A percentile compares a stretch with the other conserved stretches of the same genome.
Conservation (phyloP, 2,329 filamentous ascomycete species). For the Fusarium pseudoanthophilum region DNA sequence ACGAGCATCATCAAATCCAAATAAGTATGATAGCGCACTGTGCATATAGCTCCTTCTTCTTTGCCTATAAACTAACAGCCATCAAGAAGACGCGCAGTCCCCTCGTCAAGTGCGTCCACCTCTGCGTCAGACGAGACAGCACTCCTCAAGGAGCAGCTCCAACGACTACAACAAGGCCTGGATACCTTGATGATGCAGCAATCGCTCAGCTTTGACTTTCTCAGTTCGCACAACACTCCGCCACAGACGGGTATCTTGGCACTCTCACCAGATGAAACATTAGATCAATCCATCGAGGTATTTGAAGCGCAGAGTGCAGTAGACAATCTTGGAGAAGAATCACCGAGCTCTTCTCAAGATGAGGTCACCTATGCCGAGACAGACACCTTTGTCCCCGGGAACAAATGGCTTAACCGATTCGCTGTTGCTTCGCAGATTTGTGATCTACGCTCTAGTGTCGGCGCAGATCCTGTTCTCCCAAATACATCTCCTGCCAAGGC, state of each 20-base stretch:
- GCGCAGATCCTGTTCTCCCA: not conserved
- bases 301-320: not conserved
- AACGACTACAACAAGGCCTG: not conserved
- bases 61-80: not conserved
- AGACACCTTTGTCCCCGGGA: not conserved
- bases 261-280: not conserved
- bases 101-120: not conserved
- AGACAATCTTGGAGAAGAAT: not conserved
- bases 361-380: not conserved
- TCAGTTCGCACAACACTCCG: not conserved
- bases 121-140: not conserved
- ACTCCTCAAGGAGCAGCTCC: not conserved
- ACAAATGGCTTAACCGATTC: not conserved
- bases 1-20: fast-evolving
- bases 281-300: not conserved
- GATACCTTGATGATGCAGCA: not conserved
- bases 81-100: not conserved
- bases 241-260: not conserved
- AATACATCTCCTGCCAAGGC: not conserved
- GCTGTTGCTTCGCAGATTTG: not conserved
- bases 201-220: not conserved
- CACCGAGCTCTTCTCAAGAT: not conserved
- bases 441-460: not conserved
- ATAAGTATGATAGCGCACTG: not conserved
- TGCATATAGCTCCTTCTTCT: too few species aligned